phyloP scores from a whole-genome alignment of 305 asterid species.

The Plantago rigida region DNA sequence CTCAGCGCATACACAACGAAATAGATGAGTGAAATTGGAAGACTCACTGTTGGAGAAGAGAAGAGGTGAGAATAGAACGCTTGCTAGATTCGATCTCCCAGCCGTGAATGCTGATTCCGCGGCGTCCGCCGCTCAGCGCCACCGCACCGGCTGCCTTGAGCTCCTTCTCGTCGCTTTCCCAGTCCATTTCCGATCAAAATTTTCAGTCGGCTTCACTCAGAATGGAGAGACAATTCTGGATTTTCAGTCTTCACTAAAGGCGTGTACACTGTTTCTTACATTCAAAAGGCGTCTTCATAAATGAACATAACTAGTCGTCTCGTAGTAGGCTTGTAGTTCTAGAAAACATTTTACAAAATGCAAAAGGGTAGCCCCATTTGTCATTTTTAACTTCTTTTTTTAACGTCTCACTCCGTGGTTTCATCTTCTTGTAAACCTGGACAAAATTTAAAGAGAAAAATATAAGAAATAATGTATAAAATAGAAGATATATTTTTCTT shows the following conservation, averaged over 20 bases:
- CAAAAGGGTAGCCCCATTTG: no score
- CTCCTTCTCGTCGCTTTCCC: slow-evolving; percentile 62
- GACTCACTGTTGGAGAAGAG: slow-evolving; percentile 47
- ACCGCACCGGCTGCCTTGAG: slow-evolving; percentile 78
- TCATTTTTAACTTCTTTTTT: no score
- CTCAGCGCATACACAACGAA: background rate
- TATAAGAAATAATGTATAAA: no score
- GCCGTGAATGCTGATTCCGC: slow-evolving; percentile 64
- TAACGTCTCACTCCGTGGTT: no score
- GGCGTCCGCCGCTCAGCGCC: slow-evolving; percentile 55
- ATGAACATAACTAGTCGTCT: no score
- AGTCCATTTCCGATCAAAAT: slow-evolving; percentile 44
- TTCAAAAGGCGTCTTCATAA: no score
- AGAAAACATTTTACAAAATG: no score
- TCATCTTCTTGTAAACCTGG: no score
- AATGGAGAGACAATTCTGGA: background rate
- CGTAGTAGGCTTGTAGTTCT: no score
- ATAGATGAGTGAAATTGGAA: background rate
- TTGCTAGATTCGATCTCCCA: slow-evolving; percentile 89
- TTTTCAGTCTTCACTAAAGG: background rate
- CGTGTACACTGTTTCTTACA: background rate
- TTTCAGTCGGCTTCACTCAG: no score
- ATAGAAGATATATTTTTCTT: no score
- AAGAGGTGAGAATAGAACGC: slow-evolving; percentile 71
- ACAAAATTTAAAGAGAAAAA: no score